Base-by-base conservation (phyloP, 2,329 filamentous ascomycete species). In the Cercospora berteroae region DNA sequence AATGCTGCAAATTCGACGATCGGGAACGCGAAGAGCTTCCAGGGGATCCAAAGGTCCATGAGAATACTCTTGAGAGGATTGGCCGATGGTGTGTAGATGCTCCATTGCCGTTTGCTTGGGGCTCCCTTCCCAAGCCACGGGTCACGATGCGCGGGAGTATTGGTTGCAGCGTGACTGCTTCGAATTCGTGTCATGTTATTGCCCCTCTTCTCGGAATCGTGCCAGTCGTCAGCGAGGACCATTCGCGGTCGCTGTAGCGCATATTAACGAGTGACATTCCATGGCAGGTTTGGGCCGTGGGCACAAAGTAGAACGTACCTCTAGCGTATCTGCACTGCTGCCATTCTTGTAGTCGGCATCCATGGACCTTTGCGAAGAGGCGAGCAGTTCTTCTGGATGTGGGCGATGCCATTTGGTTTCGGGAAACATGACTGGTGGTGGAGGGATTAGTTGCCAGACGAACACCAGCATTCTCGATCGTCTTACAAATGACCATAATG, bases 1-100 rank as follows among this genome's bases (percentile, higher is more conserved):
- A 90, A 89, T 16, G 85, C 82, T 0, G 87, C 81, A 66, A 88
- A 87, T 69, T 89, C 83, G 50, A 89, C 84, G 66, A 90, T 89
- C 0, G 88, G 88, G 75, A 87, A 90, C 0, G 81, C 71, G 73
- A 88, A 85, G 0, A 90, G 79, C 71, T 88, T 87, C 83, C 85
- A 88, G 0, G 88, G 88, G 7, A 86, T 81, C 83, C 83, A 88
- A 23, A 90, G 80, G 70, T 87, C 86, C 31, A 82, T 75, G 1
- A 85, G 50, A 29, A 89, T 79, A 23, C 79, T 81, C 70, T 79
- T 80, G 69, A 79, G 77, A 0, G 81, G 80, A 58, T 85, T 79
- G 1, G 82, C 77, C 70, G 82, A 84, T 0, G 80, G 74, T 67
- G 86, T 83, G 74, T 81, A 86, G 4, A 87, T 65, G 27, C 77